Percentiles rank a stretch among this genome's conserved stretches.
Evolutionary conservation across 2,329 filamentous ascomycete genomes (phyloP).

Genomic region (Monilinia laxa): DNA sequence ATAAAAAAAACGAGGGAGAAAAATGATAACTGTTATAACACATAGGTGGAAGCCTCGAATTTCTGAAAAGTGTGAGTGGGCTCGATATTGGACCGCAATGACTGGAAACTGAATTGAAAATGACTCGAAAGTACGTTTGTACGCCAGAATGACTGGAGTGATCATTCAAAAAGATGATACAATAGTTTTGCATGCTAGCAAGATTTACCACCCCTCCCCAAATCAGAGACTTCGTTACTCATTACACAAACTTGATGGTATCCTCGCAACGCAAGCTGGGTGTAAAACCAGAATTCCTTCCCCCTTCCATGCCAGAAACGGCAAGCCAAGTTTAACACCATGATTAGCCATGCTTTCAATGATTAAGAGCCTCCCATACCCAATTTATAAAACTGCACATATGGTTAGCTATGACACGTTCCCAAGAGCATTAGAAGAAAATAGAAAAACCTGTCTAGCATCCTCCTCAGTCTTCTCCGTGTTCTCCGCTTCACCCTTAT

Average conservation of each 20-base stretch:
- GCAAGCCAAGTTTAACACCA: neutral
- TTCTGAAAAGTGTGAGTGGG: too few species aligned
- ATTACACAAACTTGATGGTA: neutral
- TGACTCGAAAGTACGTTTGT: too few species aligned
- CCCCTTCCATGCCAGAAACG: neutral
- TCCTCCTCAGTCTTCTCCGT: conserved; percentile 69
- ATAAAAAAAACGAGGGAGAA: too few species aligned
- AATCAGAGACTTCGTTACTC: conserved; percentile 1
- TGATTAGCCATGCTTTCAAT: neutral
- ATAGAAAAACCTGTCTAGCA: conserved; percentile 44
- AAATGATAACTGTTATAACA: too few species aligned
- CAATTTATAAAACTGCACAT: conserved; percentile 20
- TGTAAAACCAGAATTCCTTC: neutral
- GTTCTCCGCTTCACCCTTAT: conserved; percentile 58
- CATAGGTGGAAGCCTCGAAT: too few species aligned
- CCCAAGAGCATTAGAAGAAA: neutral
- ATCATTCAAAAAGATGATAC: neutral
- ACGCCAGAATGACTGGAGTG: too few species aligned
- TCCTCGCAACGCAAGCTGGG: neutral
- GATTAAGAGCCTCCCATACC: neutral
- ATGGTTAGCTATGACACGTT: neutral
- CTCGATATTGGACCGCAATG: too few species aligned
- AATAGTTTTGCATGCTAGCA: neutral
- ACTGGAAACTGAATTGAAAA: too few species aligned
- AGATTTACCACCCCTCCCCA: neutral